Conservation (phyloP, 257 asterid species). For the Verbascum thapsus region DNA sequence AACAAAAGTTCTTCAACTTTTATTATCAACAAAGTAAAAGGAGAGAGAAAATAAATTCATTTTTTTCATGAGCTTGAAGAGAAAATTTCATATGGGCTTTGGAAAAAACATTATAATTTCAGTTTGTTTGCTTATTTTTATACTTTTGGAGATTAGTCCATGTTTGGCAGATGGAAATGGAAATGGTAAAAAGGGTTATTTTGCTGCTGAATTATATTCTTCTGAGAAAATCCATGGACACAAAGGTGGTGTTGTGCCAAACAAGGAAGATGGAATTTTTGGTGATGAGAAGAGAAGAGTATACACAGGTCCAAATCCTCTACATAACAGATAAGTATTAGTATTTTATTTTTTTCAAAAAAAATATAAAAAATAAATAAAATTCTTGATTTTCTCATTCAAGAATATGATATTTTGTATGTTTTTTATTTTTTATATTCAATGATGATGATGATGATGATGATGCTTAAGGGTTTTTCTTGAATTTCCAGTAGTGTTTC, state of each 20-base stretch:
- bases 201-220: constrained; percentile 29
- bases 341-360: neutral
- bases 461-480: constrained; percentile 29
- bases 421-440: constrained; percentile 5
- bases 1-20: neutral
- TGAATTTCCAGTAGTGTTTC: constrained; percentile 10
- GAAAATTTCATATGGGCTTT: constrained; percentile 41
- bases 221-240: constrained; percentile 26
- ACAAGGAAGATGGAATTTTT: constrained; percentile 40
- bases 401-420: constrained; percentile 32
- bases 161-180: constrained; percentile 43
- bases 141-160: constrained; percentile 39
- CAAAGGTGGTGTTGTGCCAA: constrained; percentile 18
- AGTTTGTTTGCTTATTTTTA: constrained; percentile 42
- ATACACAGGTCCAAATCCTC: constrained; percentile 89
- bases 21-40: too few species aligned
- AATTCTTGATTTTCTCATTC: constrained; percentile 49
- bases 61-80: constrained; percentile 18
- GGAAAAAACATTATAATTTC: constrained; percentile 39
- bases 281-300: constrained; percentile 80
- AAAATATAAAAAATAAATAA: neutral
- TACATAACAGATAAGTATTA: constrained; percentile 80
- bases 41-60: neutral
- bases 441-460: constrained; percentile 14
- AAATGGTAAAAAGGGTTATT: constrained; percentile 35